Evolutionary conservation across 2,329 filamentous ascomycete species (phyloP), one percentile per base, ranked within the genome.

Genomic region (Raffaelea albimanens): DNA sequence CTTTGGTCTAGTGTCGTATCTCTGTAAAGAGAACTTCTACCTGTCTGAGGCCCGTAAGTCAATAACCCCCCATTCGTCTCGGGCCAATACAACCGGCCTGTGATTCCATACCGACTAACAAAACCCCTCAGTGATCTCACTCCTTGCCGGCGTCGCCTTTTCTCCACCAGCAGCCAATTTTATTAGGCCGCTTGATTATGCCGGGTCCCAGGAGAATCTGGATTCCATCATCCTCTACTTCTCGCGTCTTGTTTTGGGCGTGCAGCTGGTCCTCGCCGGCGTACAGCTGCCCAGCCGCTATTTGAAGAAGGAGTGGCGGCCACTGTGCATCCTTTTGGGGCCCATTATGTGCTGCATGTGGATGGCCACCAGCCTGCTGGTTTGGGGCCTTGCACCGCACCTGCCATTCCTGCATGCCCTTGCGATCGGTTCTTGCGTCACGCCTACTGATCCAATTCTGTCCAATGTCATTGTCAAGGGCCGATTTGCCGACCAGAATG

Each of bases 321-420:
- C 85, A 10, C 67, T 95, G 19, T 65, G 77, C 1, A 66, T 91
- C 11, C 75, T 95, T 18, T 75, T 95, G 7, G 88, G 88, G 0
- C 90, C 88, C 0, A 81, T 85, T 38, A 95, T 95, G 89, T 78
- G 78, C 1, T 68, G 70, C 51, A 95, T 95, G 89, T 95, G 90
- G 90, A 56, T 95, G 10, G 68, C 73, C 20, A 93, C 85, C n/a
- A 86, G 83, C 55, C 67, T 93, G 2, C 63, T 95, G 3, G 71
- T 95, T 40, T 95, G 83, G 80, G 84, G 65, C 0, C 65, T 95
- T 52, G 79, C 90, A 23, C 86, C 87, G 0, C 67, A 80, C 44
- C 69, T 91, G 16, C 71, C 70, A 25, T 86, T 93, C 53, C 70
- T 95, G 2, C 84, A 93, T 55, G 85, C 90, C 0, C 71, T 95